Evolutionary conservation across 1,284 basidiomycete species (phyloP).

Genomic region (Mycosarcoma mackinlayi): DNA sequence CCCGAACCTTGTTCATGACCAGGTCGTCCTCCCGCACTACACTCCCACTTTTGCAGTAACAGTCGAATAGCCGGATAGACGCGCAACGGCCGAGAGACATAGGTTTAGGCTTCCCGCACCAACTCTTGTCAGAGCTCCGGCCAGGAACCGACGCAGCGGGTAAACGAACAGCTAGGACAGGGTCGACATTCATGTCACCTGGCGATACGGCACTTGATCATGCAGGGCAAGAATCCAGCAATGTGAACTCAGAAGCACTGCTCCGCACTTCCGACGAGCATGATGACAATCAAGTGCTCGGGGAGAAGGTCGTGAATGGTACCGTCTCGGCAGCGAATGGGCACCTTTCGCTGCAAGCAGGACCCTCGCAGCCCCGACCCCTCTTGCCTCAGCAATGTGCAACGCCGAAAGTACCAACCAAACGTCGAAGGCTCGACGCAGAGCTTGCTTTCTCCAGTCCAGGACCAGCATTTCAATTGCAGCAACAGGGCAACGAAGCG

Average conservation of each 20-base stretch:
- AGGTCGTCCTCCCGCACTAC: not conserved
- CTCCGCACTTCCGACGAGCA: slow-evolving; percentile 2
- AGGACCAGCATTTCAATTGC: slow-evolving; percentile 56
- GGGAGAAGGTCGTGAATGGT: slow-evolving; percentile 15
- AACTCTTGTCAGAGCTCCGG: not conserved
- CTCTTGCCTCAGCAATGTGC: slow-evolving; percentile 14
- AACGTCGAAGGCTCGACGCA: slow-evolving; percentile 54
- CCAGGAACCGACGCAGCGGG: slow-evolving; percentile 5
- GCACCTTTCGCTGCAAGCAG: slow-evolving; percentile 14
- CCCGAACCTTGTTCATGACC: slow-evolving; percentile 6
- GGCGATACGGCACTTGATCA: slow-evolving; percentile 23
- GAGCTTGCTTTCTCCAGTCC: slow-evolving; percentile 63
- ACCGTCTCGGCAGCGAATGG: not conserved
- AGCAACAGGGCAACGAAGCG: slow-evolving; percentile 10
- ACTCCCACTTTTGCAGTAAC: not conserved
- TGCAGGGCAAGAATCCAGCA: slow-evolving; percentile 27
- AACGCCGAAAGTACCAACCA: slow-evolving; percentile 31
- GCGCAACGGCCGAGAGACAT: not conserved
- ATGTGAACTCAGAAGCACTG: slow-evolving; percentile 29
- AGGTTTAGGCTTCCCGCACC: not conserved
- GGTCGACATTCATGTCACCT: slow-evolving; percentile 35
- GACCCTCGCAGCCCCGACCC: slow-evolving; percentile 18
- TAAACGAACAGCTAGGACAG: slow-evolving; percentile 17
- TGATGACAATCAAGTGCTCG: not conserved
- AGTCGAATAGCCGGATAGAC: not conserved